Percentiles rank a stretch among this genome's conserved stretches.
Conservation (phyloP, 352 stramenopile species). For the Heterotrichella gracilis region DNA sequence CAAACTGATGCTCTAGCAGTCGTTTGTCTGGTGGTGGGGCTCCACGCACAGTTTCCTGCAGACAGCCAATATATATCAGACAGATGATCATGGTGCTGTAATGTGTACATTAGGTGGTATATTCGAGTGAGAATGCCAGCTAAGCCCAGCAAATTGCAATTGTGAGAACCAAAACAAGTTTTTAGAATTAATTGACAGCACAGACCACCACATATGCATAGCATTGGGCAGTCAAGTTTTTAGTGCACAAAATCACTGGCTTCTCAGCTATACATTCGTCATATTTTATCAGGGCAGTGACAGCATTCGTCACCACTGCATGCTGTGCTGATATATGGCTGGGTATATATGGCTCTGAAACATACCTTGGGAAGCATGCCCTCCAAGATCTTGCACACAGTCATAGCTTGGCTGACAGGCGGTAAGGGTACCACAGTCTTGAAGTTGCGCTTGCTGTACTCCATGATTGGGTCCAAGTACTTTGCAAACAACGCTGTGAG, state of each 20-base stretch:
- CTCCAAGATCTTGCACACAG: conserved; percentile 54
- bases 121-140: too few species aligned
- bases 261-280: conserved; percentile 41
- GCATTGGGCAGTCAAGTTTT: too few species aligned
- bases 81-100: too few species aligned
- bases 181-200: too few species aligned
- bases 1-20: too few species aligned
- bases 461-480: conserved; percentile 46
- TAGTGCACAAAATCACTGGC: conserved; percentile 61
- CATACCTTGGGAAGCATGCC: conserved; percentile 46
- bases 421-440: conserved; percentile 55
- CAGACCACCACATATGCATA: too few species aligned
- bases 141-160: too few species aligned
- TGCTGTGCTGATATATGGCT: conserved; percentile 70
- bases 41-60: too few species aligned
- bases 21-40: too few species aligned
- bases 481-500: conserved; percentile 52
- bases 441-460: conserved; percentile 44
- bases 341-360: conserved; percentile 47
- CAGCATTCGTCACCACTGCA: conserved; percentile 58
- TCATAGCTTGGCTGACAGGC: conserved; percentile 65
- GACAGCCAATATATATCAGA: too few species aligned
- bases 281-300: conserved; percentile 47
- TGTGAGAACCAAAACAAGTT: too few species aligned
- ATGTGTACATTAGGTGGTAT: too few species aligned